Conservation (phyloP, 192 early-diverging fungal species). For the Coemansia sp. region DNA sequence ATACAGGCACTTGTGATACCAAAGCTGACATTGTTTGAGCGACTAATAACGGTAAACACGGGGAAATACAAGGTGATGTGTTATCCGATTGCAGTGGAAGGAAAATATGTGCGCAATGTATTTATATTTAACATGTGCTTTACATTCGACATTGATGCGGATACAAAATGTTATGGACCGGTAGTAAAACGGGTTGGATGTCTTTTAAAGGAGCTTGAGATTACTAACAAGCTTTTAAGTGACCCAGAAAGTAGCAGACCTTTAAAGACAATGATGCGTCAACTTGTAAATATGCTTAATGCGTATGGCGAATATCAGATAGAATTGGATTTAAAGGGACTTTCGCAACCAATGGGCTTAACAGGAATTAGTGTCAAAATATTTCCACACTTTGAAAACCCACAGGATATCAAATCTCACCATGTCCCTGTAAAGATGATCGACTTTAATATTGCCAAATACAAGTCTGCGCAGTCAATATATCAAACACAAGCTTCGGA, state of each 20-base stretch:
- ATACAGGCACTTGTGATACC: conserved; percentile 52
- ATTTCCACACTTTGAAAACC: conserved; percentile 46
- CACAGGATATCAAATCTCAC: conserved; percentile 22
- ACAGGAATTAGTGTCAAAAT: conserved; percentile 49
- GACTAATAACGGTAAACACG: conserved; percentile 46
- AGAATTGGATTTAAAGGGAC: conserved; percentile 40
- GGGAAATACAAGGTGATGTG: conserved; percentile 47
- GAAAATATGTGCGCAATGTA: conserved; percentile 71
- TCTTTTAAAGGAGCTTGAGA: conserved; percentile 78
- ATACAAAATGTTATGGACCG: conserved; percentile 80
- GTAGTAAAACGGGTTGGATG: conserved; percentile 85
- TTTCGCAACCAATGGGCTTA: conserved; percentile 37
- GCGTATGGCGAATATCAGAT: conserved; percentile 50
- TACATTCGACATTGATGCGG: conserved; percentile 83
- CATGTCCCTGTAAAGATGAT: conserved; percentile 42
- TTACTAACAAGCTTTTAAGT: conserved; percentile 46
- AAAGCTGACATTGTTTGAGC: conserved; percentile 46
- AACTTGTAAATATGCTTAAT: conserved; percentile 49
- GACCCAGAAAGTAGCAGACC: conserved; percentile 27
- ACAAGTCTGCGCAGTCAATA: conserved; percentile 48
- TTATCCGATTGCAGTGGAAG: conserved; percentile 46
- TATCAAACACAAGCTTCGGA: conserved; percentile 63
- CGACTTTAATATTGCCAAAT: conserved; percentile 38
- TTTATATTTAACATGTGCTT: conserved; percentile 93
- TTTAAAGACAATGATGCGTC: conserved; percentile 40